These are phyloP conservation scores for Marasmius tenuissimus DNA, from an alignment of 1,284 basidiomycete genomes.

Conservation along the genomic window DNA sequence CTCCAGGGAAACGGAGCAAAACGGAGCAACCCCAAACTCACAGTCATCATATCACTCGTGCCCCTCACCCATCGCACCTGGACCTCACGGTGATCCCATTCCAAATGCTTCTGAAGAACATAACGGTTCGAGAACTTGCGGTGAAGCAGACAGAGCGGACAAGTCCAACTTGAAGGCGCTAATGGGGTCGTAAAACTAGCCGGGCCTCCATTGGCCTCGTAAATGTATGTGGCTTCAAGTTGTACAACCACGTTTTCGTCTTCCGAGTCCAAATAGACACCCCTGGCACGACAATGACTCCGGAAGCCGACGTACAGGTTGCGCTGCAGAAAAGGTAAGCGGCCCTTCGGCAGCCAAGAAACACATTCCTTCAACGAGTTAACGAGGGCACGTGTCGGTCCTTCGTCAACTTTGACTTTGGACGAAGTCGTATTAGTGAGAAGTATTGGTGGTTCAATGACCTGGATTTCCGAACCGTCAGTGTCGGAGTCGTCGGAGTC, in stretches of 20 bases:
- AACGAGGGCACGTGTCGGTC: not conserved
- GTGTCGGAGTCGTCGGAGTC: not conserved
- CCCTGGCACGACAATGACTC: not conserved
- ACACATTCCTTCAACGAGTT: not conserved
- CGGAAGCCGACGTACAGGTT: constrained; percentile 11
- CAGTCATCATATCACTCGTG: constrained; percentile 11
- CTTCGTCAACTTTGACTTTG: not conserved
- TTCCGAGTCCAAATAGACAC: not conserved
- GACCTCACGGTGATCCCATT: constrained; percentile 53
- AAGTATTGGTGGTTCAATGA: not conserved
- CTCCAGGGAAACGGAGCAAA: constrained; percentile 1
- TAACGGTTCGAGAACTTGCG: constrained; percentile 44
- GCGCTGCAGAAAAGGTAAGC: constrained; percentile 9
- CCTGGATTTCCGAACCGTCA: not conserved
- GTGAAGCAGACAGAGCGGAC: constrained; percentile 63
- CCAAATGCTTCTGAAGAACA: constrained; percentile 54
- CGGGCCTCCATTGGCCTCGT: not conserved
- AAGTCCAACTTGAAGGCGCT: constrained; percentile 38
- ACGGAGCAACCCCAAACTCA: not conserved
- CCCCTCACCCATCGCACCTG: constrained; percentile 40
- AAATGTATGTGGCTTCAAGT: not conserved
- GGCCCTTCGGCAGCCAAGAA: not conserved
- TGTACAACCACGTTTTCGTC: not conserved
- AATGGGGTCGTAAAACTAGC: constrained; percentile 4
- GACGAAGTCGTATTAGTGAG: not conserved